These are phyloP conservation scores for Suhomyces choctaworum DNA, from an alignment of 1,139 yeast genomes.

Conservation along the genomic window DNA sequence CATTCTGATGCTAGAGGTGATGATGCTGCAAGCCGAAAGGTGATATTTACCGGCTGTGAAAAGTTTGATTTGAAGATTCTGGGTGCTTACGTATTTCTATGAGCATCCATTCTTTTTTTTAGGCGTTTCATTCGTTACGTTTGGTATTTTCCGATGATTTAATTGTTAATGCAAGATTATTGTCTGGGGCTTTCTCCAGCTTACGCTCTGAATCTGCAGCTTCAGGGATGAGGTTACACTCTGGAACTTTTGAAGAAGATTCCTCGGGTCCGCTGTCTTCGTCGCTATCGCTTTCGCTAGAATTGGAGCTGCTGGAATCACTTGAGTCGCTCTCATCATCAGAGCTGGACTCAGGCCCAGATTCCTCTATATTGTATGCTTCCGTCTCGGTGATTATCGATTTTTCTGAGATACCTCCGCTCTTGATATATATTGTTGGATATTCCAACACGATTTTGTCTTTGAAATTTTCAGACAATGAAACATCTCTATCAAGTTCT, in stretches of 20 bases:
- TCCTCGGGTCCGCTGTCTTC: conserved; percentile 24
- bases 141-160: too few relatives aligned
- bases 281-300: conserved; percentile 16
- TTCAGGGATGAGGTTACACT: too few relatives aligned
- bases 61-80: too few relatives aligned
- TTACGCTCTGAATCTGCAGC: too few relatives aligned
- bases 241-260: conserved; percentile 18
- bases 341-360: conserved; percentile 14
- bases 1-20: too few relatives aligned
- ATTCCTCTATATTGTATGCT: conserved; percentile 23
- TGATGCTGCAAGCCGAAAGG: too few relatives aligned
- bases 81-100: too few relatives aligned
- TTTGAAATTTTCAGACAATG: conserved; percentile 47
- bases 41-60: too few relatives aligned
- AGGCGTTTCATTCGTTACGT: too few relatives aligned
- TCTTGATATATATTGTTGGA: conserved; percentile 61
- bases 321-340: conserved; percentile 7
- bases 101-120: too few relatives aligned
- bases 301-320: conserved; percentile 9
- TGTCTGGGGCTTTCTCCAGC: too few relatives aligned
- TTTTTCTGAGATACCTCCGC: conserved; percentile 17
- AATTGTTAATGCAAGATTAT: too few relatives aligned
- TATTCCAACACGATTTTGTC: conserved; percentile 70
- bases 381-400: conserved; percentile 12
- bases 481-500: conserved; percentile 20